These are phyloP conservation scores for Flaveria linearis DNA, from an alignment of 129 eudicot genomes.

Conservation along the genomic window DNA sequence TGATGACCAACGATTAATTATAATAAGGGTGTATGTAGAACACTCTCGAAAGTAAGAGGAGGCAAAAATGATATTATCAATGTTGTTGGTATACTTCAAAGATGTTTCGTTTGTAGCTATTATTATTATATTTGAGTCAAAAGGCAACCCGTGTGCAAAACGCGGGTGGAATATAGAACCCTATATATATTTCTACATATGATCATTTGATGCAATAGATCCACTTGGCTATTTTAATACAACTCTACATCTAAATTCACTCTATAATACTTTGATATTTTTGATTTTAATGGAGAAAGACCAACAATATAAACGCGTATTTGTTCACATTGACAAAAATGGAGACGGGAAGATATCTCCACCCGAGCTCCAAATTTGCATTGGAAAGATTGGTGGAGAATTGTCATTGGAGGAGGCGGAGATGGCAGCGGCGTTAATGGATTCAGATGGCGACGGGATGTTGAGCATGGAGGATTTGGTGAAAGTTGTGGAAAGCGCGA, in stretches of 20 bases:
- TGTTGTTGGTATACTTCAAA: background rate
- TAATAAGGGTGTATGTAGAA: background rate
- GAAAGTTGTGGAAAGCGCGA: conserved; percentile 51
- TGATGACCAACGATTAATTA: conserved; percentile 14
- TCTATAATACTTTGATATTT: background rate
- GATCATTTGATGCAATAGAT: background rate
- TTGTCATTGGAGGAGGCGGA: conserved; percentile 54
- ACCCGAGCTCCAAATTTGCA: conserved; percentile 53
- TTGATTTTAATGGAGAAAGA: conserved; percentile 36
- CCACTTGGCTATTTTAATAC: background rate
- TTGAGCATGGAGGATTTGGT: conserved; percentile 60
- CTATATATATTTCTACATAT: background rate
- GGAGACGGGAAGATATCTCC: conserved; percentile 64
- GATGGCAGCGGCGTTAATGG: conserved; percentile 55
- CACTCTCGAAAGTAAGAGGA: conserved; percentile 8
- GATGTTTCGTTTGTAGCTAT: conserved; percentile 20
- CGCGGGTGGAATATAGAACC: conserved; percentile 15
- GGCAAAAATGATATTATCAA: background rate
- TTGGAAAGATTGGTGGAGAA: conserved; percentile 47
- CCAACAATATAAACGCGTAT: conserved; percentile 53
- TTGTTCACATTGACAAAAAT: conserved; percentile 51
- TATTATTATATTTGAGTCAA: conserved; percentile 14
- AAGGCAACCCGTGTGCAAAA: conserved; percentile 16
- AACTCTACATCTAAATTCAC: background rate
- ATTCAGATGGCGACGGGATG: conserved; percentile 65